Conservation (phyloP, 257 asterid species). For the Solanum stenotomum region DNA sequence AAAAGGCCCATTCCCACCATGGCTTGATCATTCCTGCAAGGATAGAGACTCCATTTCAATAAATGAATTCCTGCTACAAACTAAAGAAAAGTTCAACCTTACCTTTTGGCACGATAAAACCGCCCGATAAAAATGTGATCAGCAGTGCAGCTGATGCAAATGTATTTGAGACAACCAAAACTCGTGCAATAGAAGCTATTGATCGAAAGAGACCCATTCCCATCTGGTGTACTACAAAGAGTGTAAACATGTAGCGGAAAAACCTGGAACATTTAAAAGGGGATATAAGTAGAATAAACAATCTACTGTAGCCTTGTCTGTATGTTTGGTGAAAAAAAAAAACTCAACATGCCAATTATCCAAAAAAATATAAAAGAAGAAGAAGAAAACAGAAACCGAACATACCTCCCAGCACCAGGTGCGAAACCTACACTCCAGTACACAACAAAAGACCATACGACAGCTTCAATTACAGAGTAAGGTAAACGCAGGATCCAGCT, state of each 20-base stretch:
- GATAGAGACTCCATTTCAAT: background rate
- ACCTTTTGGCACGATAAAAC: constrained; percentile 81
- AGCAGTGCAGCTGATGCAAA: constrained; percentile 79
- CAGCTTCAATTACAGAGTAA: constrained; percentile 71
- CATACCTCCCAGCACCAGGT: constrained; percentile 66
- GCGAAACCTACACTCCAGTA: constrained; percentile 77
- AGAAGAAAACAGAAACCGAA: background rate
- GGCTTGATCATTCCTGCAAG: constrained; percentile 72
- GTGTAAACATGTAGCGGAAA: constrained; percentile 52
- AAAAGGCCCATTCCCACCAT: constrained; percentile 93
- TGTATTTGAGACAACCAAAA: constrained; percentile 72
- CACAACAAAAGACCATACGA: constrained; percentile 69
- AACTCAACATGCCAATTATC: background rate
- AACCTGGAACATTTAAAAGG: constrained; percentile 41
- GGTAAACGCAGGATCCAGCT: constrained; percentile 74
- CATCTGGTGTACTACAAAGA: constrained; percentile 80
- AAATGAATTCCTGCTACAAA: background rate
- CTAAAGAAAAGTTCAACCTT: background rate
- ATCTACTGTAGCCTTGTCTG: background rate
- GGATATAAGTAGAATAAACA: background rate
- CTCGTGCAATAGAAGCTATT: constrained; percentile 82
- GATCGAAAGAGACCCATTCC: constrained; percentile 80
- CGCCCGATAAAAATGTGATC: constrained; percentile 65
- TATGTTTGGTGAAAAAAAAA: background rate
- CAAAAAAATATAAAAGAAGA: background rate